Percentiles rank a stretch among this genome's conserved stretches.
phyloP scores from a whole-genome alignment of 2,329 filamentous ascomycete species.

The Microdochium bolleyi region DNA sequence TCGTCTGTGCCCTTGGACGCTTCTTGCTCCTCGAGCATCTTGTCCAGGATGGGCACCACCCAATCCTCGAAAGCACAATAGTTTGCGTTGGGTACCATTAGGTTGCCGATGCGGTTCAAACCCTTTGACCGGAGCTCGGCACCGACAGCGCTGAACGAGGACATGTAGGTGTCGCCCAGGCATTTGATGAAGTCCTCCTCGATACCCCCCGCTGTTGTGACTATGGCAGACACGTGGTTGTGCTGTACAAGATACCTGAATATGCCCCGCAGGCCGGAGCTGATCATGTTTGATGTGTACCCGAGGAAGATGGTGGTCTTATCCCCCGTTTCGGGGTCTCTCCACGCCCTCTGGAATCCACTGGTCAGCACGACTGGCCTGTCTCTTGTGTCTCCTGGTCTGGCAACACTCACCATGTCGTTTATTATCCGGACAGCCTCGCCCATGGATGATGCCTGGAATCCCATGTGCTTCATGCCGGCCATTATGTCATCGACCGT shows the following conservation, averaged over 20 bases:
- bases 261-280: slow-evolving; percentile 85
- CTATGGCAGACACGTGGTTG: slow-evolving; percentile 83
- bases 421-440: slow-evolving; percentile 88
- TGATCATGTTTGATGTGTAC: slow-evolving; percentile 96
- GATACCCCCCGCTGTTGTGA: slow-evolving; percentile 90
- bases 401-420: slow-evolving; percentile 63
- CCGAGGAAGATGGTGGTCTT: slow-evolving; percentile 92
- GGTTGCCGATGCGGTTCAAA: slow-evolving; percentile 91
- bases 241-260: slow-evolving; percentile 90
- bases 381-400: too few relatives aligned
- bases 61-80: slow-evolving; percentile 98
- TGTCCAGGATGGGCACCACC: slow-evolving; percentile 91
- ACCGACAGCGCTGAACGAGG: slow-evolving; percentile 72
- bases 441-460: slow-evolving; percentile 65
- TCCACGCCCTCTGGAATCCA: slow-evolving; percentile 57
- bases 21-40: slow-evolving; percentile 90
- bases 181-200: slow-evolving; percentile 99
- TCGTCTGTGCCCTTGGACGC: slow-evolving; percentile 57
- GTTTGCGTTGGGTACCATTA: slow-evolving; percentile 93
- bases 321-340: slow-evolving; percentile 68
- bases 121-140: slow-evolving; percentile 74
- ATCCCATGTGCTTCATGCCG: slow-evolving; percentile 80
- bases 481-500: slow-evolving; percentile 79
- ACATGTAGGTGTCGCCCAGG: slow-evolving; percentile 86
- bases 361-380: neutral